phyloP scores from a whole-genome alignment of 345 rosid species.

The Eucalyptus pauciflora region DNA sequence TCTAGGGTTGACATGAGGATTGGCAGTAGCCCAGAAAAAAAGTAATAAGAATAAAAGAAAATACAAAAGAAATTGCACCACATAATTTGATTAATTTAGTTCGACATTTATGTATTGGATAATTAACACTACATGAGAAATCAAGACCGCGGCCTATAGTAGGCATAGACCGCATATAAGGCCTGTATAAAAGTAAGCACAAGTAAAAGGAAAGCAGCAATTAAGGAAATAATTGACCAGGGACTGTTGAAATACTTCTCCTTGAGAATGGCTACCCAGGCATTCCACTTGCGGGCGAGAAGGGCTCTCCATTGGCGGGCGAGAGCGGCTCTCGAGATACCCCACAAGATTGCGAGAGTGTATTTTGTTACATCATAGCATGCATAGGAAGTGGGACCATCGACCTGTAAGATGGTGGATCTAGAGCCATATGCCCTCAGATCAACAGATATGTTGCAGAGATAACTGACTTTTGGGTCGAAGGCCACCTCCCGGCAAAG shows the following conservation, averaged over 20 bases:
- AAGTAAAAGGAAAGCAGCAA: constrained; percentile 51
- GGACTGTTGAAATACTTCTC: constrained; percentile 57
- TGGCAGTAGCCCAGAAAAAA: not conserved
- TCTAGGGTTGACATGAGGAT: not conserved
- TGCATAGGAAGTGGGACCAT: too few species aligned
- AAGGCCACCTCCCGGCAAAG: constrained; percentile 75
- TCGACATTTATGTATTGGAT: accelerated
- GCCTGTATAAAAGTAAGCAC: constrained; percentile 56
- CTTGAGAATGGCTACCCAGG: constrained; percentile 55
- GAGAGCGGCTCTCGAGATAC: not conserved
- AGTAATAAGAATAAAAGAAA: too few species aligned
- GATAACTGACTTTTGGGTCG: constrained; percentile 40
- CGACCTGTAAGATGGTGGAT: too few species aligned
- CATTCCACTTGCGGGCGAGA: constrained; percentile 59
- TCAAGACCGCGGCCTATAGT: constrained; percentile 10
- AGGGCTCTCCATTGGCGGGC: constrained; percentile 23
- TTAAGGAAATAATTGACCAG: constrained; percentile 62
- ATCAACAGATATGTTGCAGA: constrained; percentile 30
- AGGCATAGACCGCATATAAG: constrained; percentile 54
- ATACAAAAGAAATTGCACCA: not conserved
- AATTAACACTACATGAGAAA: not conserved
- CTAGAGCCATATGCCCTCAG: too few species aligned
- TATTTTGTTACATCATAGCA: accelerated
- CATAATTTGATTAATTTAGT: too few species aligned
- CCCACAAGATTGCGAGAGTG: too few species aligned